Evolutionary conservation across 495 filamentous ascomycete species (phyloP).

Genomic region (Neohortaea acidophila): DNA sequence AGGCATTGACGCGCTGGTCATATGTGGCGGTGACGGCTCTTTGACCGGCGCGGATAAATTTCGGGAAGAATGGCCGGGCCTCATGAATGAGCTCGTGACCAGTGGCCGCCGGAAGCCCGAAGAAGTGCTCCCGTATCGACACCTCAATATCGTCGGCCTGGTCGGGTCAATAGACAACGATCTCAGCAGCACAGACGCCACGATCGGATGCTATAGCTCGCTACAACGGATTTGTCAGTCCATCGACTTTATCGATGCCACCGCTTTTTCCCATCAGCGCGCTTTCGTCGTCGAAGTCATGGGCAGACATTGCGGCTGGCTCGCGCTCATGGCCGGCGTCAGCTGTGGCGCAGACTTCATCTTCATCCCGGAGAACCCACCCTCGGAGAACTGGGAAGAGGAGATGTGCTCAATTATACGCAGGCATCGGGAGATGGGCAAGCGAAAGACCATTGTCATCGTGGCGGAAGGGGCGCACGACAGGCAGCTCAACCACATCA

Average conservation of each 20-base stretch:
- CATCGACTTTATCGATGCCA: conserved; percentile 93
- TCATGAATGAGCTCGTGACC: conserved; percentile 67
- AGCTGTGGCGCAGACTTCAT: conserved; percentile 93
- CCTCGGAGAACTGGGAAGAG: conserved; percentile 69
- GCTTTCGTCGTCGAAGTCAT: conserved; percentile 99
- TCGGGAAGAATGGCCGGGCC: conserved; percentile 73
- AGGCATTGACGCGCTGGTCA: conserved; percentile 90
- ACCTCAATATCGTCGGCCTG: conserved; percentile 88
- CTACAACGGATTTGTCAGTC: conserved; percentile 82
- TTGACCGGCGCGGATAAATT: conserved; percentile 94
- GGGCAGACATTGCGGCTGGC: conserved; percentile 98
- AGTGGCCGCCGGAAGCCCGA: conserved; percentile 47
- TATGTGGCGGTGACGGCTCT: conserved; percentile 94
- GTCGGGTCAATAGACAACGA: conserved; percentile 99
- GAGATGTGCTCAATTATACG: conserved; percentile 74
- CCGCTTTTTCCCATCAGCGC: conserved; percentile 87
- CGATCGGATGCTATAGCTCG: conserved; percentile 93
- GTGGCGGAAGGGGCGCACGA: conserved; percentile 93
- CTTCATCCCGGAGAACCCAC: conserved; percentile 92
- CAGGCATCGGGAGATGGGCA: conserved; percentile 83
- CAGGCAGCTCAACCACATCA: conserved; percentile 68
- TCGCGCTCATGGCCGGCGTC: conserved; percentile 92
- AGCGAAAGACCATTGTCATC: conserved; percentile 95
- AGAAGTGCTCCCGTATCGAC: conserved; percentile 54
- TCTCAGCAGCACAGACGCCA: conserved; percentile 90